Conservation (phyloP, 2,329 filamentous ascomycete species). For the Colletotrichum falcatum region DNA sequence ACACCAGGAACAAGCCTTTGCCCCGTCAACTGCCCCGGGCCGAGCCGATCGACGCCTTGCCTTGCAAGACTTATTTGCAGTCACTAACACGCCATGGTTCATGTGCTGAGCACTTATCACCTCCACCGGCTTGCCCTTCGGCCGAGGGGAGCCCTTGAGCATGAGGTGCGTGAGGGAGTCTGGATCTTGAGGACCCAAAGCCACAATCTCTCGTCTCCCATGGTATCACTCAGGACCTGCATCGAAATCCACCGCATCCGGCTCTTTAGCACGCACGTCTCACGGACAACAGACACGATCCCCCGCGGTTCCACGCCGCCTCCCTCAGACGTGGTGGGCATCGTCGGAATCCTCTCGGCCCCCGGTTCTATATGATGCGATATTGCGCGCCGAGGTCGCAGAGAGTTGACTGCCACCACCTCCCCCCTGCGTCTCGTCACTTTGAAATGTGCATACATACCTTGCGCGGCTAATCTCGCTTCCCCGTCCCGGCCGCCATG, state of each 20-base stretch:
- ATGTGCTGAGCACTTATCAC: not conserved
- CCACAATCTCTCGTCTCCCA: not conserved
- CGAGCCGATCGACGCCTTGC: not conserved
- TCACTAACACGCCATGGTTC: not conserved
- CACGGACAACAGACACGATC: too few relatives aligned
- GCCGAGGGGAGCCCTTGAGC: too few relatives aligned
- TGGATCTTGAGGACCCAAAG: not conserved
- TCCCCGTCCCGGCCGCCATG: slow-evolving; percentile 13
- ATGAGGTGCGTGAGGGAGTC: not conserved
- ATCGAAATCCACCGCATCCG: not conserved
- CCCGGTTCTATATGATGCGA: slow-evolving; percentile 5
- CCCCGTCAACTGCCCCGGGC: not conserved
- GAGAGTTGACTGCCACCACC: not conserved
- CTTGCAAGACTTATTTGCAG: not conserved
- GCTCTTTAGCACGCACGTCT: not conserved
- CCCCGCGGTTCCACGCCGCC: too few relatives aligned
- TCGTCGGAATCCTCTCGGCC: not conserved
- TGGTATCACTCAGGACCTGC: not conserved
- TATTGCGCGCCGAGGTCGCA: slow-evolving; percentile 31
- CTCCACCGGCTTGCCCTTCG: not conserved
- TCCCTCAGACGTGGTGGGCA: not conserved
- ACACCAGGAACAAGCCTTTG: not conserved
- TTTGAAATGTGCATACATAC: slow-evolving; percentile 20
- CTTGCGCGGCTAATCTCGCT: slow-evolving; percentile 28
- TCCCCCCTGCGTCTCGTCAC: slow-evolving; percentile 11